These are phyloP conservation scores for Trypanosoma platydactyli DNA, from an alignment of 208 protist genomes.

Conservation along the genomic window DNA sequence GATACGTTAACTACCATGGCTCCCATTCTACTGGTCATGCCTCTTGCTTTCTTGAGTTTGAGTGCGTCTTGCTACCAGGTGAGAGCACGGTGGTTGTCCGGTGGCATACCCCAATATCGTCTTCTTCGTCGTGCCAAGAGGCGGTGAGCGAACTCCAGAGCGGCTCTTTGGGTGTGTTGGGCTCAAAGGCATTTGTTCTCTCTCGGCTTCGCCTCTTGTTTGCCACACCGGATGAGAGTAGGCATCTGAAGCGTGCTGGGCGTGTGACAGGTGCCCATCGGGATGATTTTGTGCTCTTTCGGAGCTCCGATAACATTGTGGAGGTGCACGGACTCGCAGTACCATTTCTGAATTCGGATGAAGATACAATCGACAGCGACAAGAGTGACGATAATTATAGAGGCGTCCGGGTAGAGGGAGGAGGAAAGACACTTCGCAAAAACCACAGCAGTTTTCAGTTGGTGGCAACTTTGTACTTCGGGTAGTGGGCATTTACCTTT, in stretches of 20 bases:
- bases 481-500: no score
- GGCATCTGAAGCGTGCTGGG: not conserved
- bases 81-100: not conserved
- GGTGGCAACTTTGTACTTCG: no score
- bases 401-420: no score
- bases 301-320: not conserved
- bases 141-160: not conserved
- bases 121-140: not conserved
- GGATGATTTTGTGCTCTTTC: no score
- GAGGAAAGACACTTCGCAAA: no score
- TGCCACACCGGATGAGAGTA: slow-evolving; percentile 10
- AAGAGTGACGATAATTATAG: not conserved
- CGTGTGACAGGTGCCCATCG: not conserved
- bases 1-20: slow-evolving; percentile 13
- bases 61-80: not conserved
- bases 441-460: no score
- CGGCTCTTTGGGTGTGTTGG: not conserved
- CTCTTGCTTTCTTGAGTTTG: slow-evolving; percentile 5
- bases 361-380: not conserved
- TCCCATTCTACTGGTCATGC: not conserved
- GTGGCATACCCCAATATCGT: not conserved
- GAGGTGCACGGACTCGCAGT: not conserved
- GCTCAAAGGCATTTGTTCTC: slow-evolving; percentile 8
- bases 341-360: not conserved
- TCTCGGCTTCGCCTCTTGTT: slow-evolving; percentile 22